Percentiles rank a stretch among this genome's conserved stretches.
phyloP scores from a whole-genome alignment of 441 rosid species.

The Biscutella auriculata region DNA sequence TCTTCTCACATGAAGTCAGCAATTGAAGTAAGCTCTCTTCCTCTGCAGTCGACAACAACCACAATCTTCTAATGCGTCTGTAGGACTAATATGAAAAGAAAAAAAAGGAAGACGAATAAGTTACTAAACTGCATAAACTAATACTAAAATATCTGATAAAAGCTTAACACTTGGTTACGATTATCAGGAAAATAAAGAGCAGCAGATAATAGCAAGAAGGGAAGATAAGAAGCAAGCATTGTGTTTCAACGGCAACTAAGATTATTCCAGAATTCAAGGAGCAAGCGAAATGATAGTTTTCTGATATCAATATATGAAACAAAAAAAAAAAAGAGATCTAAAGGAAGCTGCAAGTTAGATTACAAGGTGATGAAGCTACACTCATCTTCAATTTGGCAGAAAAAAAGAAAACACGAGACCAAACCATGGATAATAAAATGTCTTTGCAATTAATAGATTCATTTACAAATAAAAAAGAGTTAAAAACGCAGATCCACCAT shows the following conservation, averaged over 20 bases:
- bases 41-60: not conserved
- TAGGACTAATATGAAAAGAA: slow-evolving; percentile 10
- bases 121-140: slow-evolving; percentile 2
- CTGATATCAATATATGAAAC: not conserved
- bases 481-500: slow-evolving; percentile 41
- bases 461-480: too few species aligned
- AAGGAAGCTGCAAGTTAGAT: not conserved
- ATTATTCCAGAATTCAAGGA: not conserved
- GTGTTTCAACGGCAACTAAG: not conserved
- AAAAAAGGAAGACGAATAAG: not conserved
- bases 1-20: slow-evolving; percentile 39
- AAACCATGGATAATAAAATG: too few species aligned
- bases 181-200: not conserved
- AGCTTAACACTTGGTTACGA: not conserved
- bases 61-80: slow-evolving; percentile 2
- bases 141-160: not conserved
- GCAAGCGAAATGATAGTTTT: not conserved
- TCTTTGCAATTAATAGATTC: too few species aligned
- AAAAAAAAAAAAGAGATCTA: slow-evolving; percentile 14
- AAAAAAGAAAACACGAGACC: too few species aligned
- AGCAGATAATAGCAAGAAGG: not conserved
- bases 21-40: not conserved
- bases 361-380: not conserved
- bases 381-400: not conserved
- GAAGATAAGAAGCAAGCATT: not conserved